Conservation (phyloP, 495 filamentous ascomycete species). For the Hypoxylon lienhwacheense region DNA sequence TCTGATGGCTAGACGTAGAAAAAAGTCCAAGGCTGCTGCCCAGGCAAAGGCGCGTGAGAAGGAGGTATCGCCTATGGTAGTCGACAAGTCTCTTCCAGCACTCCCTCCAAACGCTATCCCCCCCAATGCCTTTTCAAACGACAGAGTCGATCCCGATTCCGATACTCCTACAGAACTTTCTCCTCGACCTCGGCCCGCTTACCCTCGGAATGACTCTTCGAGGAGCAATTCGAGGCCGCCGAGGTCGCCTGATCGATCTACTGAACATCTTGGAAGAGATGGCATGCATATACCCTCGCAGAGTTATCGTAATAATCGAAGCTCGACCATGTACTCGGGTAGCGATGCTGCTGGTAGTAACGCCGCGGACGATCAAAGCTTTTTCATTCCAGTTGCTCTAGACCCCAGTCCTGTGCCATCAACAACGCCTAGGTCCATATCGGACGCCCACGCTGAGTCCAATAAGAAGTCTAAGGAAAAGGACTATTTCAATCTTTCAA, state of each 20-base stretch:
- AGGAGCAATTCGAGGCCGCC: constrained; percentile 53
- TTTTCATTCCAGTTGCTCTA: constrained; percentile 88
- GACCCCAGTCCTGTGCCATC: constrained; percentile 75
- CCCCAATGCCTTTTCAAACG: constrained; percentile 60
- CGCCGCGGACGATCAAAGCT: constrained; percentile 65
- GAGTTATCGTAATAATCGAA: constrained; percentile 76
- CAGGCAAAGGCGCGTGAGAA: constrained; percentile 63
- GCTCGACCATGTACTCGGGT: constrained; percentile 65
- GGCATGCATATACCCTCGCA: constrained; percentile 70
- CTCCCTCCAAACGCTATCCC: constrained; percentile 75
- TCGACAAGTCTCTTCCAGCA: constrained; percentile 93
- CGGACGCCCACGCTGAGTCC: constrained; percentile 47
- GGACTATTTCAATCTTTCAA: constrained; percentile 56
- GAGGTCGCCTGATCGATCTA: constrained; percentile 51
- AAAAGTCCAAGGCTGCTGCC: constrained; percentile 72
- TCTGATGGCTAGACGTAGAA: constrained; percentile 92
- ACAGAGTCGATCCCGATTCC: constrained; percentile 74
- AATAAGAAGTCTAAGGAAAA: constrained; percentile 50
- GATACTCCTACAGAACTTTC: constrained; percentile 75
- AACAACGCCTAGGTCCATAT: constrained; percentile 61
- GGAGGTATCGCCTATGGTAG: constrained; percentile 64
- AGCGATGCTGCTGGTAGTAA: constrained; percentile 55
- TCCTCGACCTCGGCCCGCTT: constrained; percentile 59
- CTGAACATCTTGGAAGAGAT: constrained; percentile 42
- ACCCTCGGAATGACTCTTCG: constrained; percentile 52